Evolutionary conservation across 73 alveolate genomes (phyloP), one percentile per base, ranked within the genome.

Genomic region (Paramecium octaurelia): DNA sequence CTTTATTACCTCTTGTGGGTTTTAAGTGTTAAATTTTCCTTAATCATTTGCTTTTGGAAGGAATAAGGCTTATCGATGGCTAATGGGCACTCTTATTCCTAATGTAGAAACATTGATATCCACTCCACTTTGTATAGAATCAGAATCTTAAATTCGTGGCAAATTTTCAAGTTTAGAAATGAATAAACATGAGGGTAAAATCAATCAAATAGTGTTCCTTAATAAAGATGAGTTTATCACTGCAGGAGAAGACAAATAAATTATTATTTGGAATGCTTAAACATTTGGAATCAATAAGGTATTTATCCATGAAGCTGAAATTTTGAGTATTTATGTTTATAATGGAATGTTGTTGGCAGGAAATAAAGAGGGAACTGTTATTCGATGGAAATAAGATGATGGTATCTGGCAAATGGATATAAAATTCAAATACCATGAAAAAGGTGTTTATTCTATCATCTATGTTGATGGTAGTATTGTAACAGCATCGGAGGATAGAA

Each of bases 401-500:
- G 46, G 64, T 11, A 80, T 80, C 8, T 80, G 91, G 91, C 20
- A 42, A 44, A 16, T 11, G 91, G 76, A 44, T 24, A 24, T 43
- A 10, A 42, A 80, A 35, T 80, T 80, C 29, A 80, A 80, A 48
- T 14, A 42, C 24, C 91, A 80, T 48, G 91, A 80, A 35, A 80
- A 80, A 35, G 91, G 76, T 14, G 91, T 80, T 18, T 46, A 24
- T 80, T 42, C 76, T 43, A 80, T 80, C 5, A 2, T 35, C 6
- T 27, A 23, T 43, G 91, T 80, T 4, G 91, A 80, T 40, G 73
- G 91, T 44, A 80, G 91, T 48, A 21, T 80, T 9, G 91, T 80
- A 14, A 80, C 91, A 31, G 20, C 76, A 14, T 80, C 91, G 4
- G 91, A 80, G 18, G 91, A 80, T 80, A 80, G 91, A 80, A 80